phyloP scores from a whole-genome alignment of 2,329 filamentous ascomycete species.

The Xylariaceae sp. region DNA sequence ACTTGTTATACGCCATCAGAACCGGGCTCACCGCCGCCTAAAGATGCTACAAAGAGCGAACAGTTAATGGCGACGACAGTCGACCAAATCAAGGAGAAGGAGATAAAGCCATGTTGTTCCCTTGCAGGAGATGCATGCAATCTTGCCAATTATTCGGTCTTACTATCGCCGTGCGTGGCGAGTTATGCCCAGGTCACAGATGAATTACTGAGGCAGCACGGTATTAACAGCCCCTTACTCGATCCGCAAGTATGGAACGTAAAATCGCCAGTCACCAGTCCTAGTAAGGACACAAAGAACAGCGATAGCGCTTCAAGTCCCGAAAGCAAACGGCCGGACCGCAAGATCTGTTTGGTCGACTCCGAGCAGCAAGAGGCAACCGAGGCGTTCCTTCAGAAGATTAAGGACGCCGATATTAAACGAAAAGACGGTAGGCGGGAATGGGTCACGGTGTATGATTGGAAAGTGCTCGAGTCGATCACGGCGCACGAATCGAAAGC shows the following conservation, averaged over 20 bases:
- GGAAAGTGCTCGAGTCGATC: slow-evolving; percentile 41
- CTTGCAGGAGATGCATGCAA: slow-evolving; percentile 35
- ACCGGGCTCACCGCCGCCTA: slow-evolving; percentile 11
- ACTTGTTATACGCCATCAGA: slow-evolving; percentile 14
- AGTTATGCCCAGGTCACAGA: slow-evolving; percentile 34
- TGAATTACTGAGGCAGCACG: slow-evolving; percentile 39
- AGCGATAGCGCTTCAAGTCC: not conserved
- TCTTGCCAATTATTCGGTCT: slow-evolving; percentile 34
- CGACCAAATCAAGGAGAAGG: not conserved
- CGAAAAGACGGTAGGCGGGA: slow-evolving; percentile 30
- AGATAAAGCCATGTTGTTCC: slow-evolving; percentile 26
- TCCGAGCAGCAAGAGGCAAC: slow-evolving; percentile 30
- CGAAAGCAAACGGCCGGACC: slow-evolving; percentile 1
- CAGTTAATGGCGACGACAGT: not conserved
- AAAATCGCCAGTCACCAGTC: not conserved
- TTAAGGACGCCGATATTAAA: slow-evolving; percentile 31
- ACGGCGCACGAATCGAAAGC: slow-evolving; percentile 36
- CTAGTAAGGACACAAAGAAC: not conserved
- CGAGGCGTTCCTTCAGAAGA: slow-evolving; percentile 30
- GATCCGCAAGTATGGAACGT: slow-evolving; percentile 36
- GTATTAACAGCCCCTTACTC: slow-evolving; percentile 33
- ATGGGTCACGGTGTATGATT: slow-evolving; percentile 43
- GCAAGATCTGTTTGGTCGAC: slow-evolving; percentile 41
- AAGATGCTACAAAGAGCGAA: not conserved
- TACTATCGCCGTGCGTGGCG: slow-evolving; percentile 41